These are phyloP conservation scores for Penicillium turbatum DNA, from an alignment of 495 filamentous ascomycete genomes.

Conservation along the genomic window DNA sequence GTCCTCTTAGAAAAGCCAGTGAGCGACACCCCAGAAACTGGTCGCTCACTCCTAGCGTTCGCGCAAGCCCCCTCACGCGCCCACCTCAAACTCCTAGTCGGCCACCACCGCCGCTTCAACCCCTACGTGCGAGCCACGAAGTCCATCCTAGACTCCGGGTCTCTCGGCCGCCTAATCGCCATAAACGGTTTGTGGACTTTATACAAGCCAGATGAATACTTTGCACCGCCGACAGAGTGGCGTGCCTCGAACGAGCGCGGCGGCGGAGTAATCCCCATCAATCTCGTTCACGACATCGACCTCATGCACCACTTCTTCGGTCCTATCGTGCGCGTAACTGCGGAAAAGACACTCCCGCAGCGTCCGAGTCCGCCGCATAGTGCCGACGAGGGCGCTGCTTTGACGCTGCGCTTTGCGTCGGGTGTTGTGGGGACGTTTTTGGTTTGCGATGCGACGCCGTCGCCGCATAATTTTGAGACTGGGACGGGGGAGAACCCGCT, in stretches of 20 bases:
- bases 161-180: slow-evolving; percentile 47
- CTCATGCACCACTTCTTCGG: slow-evolving; percentile 56
- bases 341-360: slow-evolving; percentile 42
- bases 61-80: slow-evolving; percentile 17
- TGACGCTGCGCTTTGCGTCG: slow-evolving; percentile 52
- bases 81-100: slow-evolving; percentile 49
- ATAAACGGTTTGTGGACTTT: slow-evolving; percentile 53
- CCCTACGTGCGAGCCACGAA: slow-evolving; percentile 51
- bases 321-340: slow-evolving; percentile 47
- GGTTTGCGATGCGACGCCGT: slow-evolving; percentile 47
- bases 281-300: slow-evolving; percentile 59
- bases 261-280: slow-evolving; percentile 52
- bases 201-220: slow-evolving; percentile 51
- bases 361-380: slow-evolving; percentile 33
- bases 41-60: slow-evolving; percentile 28
- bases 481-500: slow-evolving; percentile 58
- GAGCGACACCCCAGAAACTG: slow-evolving; percentile 42
- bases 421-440: slow-evolving; percentile 58
- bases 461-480: slow-evolving; percentile 51
- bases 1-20: slow-evolving; percentile 58
- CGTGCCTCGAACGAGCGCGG: slow-evolving; percentile 31
- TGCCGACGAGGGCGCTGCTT: slow-evolving; percentile 54
- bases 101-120: slow-evolving; percentile 60
- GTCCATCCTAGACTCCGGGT: slow-evolving; percentile 32
- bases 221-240: slow-evolving; percentile 47